Evolutionary conservation across 345 rosid species (phyloP).

Genomic region (Camelina neglecta): DNA sequence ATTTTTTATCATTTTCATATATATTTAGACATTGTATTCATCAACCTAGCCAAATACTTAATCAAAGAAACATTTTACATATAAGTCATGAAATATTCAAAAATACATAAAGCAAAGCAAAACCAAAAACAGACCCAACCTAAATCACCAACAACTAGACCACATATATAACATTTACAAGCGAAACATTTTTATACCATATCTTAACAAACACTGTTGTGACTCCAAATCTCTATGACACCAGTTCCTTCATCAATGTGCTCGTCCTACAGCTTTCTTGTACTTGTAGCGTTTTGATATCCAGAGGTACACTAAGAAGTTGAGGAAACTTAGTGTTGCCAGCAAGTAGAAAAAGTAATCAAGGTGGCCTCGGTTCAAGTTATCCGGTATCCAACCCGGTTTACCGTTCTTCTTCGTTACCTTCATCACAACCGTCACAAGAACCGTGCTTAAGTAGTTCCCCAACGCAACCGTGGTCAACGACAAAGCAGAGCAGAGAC

Average conservation of each 20-base stretch:
- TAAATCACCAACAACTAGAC: conserved; percentile 12
- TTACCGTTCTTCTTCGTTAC: conserved; percentile 52
- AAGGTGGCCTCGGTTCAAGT: conserved; percentile 54
- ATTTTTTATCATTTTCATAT: no score
- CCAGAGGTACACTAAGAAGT: conserved; percentile 74
- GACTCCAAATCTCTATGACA: background rate
- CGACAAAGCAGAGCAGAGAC: conserved; percentile 53
- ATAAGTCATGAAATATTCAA: background rate
- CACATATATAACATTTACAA: conserved; percentile 33
- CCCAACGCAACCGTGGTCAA: conserved; percentile 54
- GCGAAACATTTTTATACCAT: conserved; percentile 26
- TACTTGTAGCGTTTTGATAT: conserved; percentile 73
- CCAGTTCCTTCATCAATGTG: conserved; percentile 35
- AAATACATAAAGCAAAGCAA: conserved; percentile 6
- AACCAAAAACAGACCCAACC: conserved; percentile 5
- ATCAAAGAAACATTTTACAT: conserved; percentile 4
- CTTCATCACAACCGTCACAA: conserved; percentile 48
- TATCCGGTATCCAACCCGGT: conserved; percentile 60
- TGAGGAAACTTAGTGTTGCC: conserved; percentile 69
- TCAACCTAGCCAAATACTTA: no score
- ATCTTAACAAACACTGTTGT: conserved; percentile 12
- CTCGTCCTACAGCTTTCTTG: conserved; percentile 66
- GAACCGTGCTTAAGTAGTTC: conserved; percentile 54
- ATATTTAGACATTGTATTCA: no score
- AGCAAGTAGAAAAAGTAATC: conserved; percentile 68